phyloP scores from a whole-genome alignment of 805 yeast genomes.

The Suhomyces xylopsoci region DNA sequence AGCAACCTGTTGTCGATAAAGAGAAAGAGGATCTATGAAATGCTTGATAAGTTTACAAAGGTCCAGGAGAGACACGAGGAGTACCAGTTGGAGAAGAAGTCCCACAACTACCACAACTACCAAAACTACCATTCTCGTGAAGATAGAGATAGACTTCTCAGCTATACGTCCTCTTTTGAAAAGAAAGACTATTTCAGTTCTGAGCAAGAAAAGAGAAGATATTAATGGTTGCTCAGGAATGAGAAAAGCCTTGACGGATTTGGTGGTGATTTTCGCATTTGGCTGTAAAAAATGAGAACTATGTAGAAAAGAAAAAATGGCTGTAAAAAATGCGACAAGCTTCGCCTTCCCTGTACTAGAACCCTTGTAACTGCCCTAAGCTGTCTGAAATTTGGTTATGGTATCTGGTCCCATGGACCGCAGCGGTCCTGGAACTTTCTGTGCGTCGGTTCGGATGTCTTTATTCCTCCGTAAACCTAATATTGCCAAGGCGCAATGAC shows the following conservation, averaged over 20 bases:
- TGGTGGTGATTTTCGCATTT: neutral
- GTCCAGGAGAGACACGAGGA: constrained; percentile 36
- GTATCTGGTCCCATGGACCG: neutral
- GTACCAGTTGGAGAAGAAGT: constrained; percentile 7
- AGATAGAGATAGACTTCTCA: constrained; percentile 6
- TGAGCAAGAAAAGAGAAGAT: neutral
- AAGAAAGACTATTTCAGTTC: constrained; percentile 11
- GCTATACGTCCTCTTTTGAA: constrained; percentile 9
- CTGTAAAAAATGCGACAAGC: too few relatives aligned
- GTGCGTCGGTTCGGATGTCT: neutral
- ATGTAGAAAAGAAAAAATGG: too few relatives aligned
- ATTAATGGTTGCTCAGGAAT: neutral
- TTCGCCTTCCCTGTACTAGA: too few relatives aligned
- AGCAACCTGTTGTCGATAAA: constrained; percentile 33
- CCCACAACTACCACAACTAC: neutral
- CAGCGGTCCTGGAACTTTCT: too few relatives aligned
- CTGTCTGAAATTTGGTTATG: neutral
- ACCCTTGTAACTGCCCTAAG: neutral
- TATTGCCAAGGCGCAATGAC: neutral
- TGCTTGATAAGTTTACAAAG: constrained; percentile 38
- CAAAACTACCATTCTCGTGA: too few relatives aligned
- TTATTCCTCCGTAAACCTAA: neutral
- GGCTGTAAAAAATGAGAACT: too few relatives aligned
- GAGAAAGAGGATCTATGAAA: constrained; percentile 37
- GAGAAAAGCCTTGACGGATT: too few relatives aligned